A percentile compares a stretch with the other conserved stretches of the same genome.
Evolutionary conservation across 2,329 filamentous ascomycete genomes (phyloP).

Genomic region (Diaporthe caulivora): DNA sequence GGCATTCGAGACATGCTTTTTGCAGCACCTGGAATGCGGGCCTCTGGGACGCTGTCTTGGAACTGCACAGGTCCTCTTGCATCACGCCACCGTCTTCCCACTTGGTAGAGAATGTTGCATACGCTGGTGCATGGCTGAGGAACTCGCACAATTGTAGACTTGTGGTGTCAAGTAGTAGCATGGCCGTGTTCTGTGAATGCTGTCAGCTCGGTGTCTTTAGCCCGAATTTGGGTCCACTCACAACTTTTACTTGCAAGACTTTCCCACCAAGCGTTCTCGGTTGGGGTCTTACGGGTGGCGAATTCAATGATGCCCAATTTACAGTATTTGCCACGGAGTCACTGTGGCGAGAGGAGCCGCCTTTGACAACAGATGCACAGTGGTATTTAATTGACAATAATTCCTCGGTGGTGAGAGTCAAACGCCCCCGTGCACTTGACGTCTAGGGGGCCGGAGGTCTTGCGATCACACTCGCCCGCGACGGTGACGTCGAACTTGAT

Average conservation of each 20-base stretch:
- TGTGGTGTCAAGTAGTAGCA: not conserved
- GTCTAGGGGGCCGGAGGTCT: too few relatives aligned
- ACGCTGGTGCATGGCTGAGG: not conserved
- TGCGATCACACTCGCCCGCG: too few relatives aligned
- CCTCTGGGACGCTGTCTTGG: not conserved
- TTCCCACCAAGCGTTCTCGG: not conserved
- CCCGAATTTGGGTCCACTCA: not conserved
- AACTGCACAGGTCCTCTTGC: not conserved
- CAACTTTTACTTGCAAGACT: not conserved
- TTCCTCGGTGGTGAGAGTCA: not conserved
- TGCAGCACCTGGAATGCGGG: not conserved
- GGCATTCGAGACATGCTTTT: not conserved
- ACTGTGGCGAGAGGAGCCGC: not conserved
- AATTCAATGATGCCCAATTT: not conserved
- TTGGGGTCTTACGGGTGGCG: not conserved
- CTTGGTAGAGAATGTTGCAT: not conserved
- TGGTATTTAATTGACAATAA: not conserved
- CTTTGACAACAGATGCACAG: not conserved
- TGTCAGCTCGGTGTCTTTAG: not conserved
- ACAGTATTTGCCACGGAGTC: not conserved
- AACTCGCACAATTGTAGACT: not conserved
- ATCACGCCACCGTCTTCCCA: not conserved
- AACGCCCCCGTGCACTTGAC: too few relatives aligned
- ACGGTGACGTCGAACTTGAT: not conserved
- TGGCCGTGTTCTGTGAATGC: not conserved